phyloP scores from a whole-genome alignment of 345 rosid genomes.

The Salix koriyanagi region DNA sequence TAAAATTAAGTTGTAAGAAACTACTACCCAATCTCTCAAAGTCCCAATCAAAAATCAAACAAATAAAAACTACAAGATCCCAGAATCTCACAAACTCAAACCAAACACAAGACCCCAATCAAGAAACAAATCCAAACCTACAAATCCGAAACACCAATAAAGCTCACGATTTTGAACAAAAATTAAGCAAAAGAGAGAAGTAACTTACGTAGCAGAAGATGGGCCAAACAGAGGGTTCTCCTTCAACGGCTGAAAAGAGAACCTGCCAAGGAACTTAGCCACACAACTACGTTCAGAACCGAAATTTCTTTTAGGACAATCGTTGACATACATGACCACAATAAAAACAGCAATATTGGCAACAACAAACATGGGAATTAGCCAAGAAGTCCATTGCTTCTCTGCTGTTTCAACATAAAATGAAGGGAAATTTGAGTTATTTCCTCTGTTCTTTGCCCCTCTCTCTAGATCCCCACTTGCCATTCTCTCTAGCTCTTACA shows the following conservation, averaged over 20 bases:
- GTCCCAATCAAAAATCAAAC: not conserved
- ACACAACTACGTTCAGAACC: conserved; percentile 50
- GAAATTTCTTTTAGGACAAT: conserved; percentile 62
- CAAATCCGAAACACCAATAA: not conserved
- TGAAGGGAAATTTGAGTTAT: conserved; percentile 12
- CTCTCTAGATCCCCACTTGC: conserved; percentile 64
- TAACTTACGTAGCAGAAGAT: conserved; percentile 73
- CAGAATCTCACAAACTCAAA: not conserved
- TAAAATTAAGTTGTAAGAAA: not conserved
- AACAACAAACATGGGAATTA: conserved; percentile 71
- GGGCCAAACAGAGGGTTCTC: conserved; percentile 97
- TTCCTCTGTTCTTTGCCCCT: conserved; percentile 34
- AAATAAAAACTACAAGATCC: not conserved
- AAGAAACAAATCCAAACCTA: conserved; percentile 5
- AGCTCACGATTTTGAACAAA: conserved; percentile 3
- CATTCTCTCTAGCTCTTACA: conserved; percentile 29
- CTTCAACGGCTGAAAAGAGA: conserved; percentile 78
- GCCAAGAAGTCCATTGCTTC: conserved; percentile 84
- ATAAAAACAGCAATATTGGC: conserved; percentile 68
- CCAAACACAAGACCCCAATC: not conserved
- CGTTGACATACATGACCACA: conserved; percentile 71
- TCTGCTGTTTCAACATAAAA: conserved; percentile 43
- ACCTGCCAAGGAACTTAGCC: conserved; percentile 67
- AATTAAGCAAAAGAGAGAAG: not conserved
- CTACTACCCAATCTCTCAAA: not conserved